Evolutionary conservation across 2,329 filamentous ascomycete genomes (phyloP).

Genomic region (Stagonosporopsis chrysanthemi): DNA sequence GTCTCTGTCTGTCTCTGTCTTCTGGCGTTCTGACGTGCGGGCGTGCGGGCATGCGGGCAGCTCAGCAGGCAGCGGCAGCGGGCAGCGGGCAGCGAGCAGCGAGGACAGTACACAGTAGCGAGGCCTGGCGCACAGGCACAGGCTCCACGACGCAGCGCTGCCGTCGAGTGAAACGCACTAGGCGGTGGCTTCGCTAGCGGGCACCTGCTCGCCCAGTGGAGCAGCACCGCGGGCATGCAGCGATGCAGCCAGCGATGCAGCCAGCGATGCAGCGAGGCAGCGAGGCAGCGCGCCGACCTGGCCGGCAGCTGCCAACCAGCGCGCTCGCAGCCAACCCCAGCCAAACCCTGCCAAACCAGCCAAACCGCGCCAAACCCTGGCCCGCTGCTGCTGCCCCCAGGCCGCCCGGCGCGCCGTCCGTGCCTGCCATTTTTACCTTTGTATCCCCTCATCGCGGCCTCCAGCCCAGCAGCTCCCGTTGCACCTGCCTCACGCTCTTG

Average conservation of each 20-base stretch:
- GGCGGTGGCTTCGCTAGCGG: too few relatives aligned
- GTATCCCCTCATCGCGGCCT: constrained; percentile 17
- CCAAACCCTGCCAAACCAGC: neutral
- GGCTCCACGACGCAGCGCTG: too few relatives aligned
- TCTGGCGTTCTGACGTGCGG: too few relatives aligned
- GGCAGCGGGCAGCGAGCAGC: too few relatives aligned
- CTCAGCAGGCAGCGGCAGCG: too few relatives aligned
- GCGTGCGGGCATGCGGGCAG: too few relatives aligned
- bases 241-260: neutral
- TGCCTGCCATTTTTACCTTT: constrained; percentile 19
- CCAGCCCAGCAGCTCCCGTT: constrained; percentile 10
- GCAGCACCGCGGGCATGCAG: too few relatives aligned
- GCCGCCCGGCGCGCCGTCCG: constrained; percentile 15
- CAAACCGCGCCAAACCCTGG: constrained; percentile 14
- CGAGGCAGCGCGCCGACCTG: too few relatives aligned
- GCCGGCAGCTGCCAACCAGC: constrained; percentile 10
- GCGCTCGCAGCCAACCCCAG: constrained; percentile 3
- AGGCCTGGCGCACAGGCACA: too few relatives aligned
- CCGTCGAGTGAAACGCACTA: constrained; percentile 22
- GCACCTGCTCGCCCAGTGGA: constrained; percentile 29
- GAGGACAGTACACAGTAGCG: too few relatives aligned
- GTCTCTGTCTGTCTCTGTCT: too few relatives aligned
- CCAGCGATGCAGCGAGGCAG: too few relatives aligned
- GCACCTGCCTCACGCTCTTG: constrained; percentile 9
- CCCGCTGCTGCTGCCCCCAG: constrained; percentile 17